phyloP scores from a whole-genome alignment of 441 rosid genomes.

The Geranium incanum region DNA sequence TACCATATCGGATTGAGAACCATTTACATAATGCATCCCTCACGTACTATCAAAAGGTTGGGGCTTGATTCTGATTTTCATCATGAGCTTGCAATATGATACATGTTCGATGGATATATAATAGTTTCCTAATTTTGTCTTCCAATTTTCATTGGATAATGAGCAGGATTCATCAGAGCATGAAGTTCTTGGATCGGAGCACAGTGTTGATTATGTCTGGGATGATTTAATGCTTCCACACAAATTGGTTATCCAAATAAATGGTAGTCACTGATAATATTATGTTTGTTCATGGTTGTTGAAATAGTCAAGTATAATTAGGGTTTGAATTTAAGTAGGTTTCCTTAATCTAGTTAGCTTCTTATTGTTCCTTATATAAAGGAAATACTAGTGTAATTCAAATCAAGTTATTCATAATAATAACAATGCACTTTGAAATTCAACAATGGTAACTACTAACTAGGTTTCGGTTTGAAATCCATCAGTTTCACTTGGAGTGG shows the following conservation, averaged over 20 bases:
- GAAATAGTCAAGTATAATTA: neutral
- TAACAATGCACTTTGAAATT: no score
- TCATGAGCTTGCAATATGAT: constrained; percentile 18
- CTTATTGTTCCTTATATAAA: no score
- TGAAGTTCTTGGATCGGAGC: constrained; percentile 73
- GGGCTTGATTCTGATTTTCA: constrained; percentile 21
- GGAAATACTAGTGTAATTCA: no score
- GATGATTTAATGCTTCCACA: constrained; percentile 89
- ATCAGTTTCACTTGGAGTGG: neutral
- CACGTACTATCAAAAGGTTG: constrained; percentile 88
- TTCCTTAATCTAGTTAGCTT: no score
- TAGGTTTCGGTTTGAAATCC: neutral
- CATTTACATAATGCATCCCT: constrained; percentile 53
- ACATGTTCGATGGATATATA: constrained; percentile 8
- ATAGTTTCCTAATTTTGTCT: constrained; percentile 17
- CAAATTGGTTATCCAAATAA: constrained; percentile 66
- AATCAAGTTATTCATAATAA: no score
- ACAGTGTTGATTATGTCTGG: constrained; percentile 74
- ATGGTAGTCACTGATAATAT: constrained; percentile 41
- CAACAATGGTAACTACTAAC: no score
- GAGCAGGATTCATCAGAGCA: constrained; percentile 71
- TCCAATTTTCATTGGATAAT: constrained; percentile 18
- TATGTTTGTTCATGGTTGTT: constrained; percentile 10
- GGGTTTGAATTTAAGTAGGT: neutral
- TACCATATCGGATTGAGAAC: constrained; percentile 92